Percentiles rank a stretch among this genome's conserved stretches.
These are phyloP conservation scores for Magnaporthales sp. DNA, from an alignment of 2,329 filamentous ascomycete species.

Conservation along the genomic window DNA sequence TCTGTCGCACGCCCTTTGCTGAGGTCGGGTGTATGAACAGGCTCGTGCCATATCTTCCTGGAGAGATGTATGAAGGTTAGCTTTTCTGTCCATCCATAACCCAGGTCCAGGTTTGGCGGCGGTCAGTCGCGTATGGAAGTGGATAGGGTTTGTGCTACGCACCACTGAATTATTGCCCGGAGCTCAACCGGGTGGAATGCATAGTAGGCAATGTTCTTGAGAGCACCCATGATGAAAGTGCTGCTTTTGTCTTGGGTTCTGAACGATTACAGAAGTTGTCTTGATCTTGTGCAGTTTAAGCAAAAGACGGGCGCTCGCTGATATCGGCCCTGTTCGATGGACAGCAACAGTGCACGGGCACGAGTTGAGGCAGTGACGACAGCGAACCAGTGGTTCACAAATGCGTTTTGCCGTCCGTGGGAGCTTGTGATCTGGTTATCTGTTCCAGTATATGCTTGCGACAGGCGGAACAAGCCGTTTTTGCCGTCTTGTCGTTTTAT, in stretches of 20 bases:
- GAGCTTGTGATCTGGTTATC: neutral
- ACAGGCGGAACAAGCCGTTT: neutral
- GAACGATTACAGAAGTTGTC: neutral
- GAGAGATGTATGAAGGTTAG: constrained; percentile 13
- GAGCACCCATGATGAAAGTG: constrained; percentile 41
- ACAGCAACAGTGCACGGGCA: neutral
- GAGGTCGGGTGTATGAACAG: constrained; percentile 75
- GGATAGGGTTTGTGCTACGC: constrained; percentile 18
- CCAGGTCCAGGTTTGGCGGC: neutral
- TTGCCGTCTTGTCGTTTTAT: neutral
- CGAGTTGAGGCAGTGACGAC: neutral
- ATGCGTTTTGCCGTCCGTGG: neutral
- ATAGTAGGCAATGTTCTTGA: constrained; percentile 56
- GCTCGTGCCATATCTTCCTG: constrained; percentile 96
- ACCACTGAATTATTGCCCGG: constrained; percentile 85
- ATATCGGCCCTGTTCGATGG: neutral
- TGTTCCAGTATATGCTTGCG: neutral
- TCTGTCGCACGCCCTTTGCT: constrained; percentile 66
- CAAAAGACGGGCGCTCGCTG: neutral
- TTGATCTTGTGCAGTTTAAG: neutral
- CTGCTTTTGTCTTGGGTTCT: neutral
- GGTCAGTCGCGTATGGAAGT: neutral
- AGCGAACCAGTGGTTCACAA: neutral
- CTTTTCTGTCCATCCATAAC: neutral
- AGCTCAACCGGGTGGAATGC: constrained; percentile 68